These are phyloP conservation scores for Hyphodiscus sp. DNA, from an alignment of 2,329 filamentous ascomycete species.

Conservation along the genomic window DNA sequence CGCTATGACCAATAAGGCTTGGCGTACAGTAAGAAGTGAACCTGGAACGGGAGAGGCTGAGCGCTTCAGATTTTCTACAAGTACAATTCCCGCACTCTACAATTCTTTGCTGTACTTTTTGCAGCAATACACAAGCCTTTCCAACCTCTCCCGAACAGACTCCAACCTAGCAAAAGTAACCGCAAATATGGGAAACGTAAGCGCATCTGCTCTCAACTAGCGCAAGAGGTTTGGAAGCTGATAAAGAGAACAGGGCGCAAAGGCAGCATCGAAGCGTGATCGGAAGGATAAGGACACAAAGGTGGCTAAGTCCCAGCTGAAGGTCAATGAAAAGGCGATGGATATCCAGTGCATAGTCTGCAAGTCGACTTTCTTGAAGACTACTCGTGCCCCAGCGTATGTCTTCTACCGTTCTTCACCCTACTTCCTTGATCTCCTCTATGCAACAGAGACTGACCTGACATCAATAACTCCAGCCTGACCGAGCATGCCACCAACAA, in stretches of 20 bases:
- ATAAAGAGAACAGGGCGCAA: conserved; percentile 46
- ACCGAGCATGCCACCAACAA: conserved; percentile 68
- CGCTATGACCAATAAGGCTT: background rate
- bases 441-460: background rate
- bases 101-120: background rate
- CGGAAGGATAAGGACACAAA: conserved; percentile 58
- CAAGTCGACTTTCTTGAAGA: conserved; percentile 75
- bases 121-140: background rate
- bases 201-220: background rate
- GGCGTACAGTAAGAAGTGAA: no score
- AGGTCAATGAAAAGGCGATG: conserved; percentile 65
- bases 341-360: conserved; percentile 71
- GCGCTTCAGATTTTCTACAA: background rate
- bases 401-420: conserved; percentile 26
- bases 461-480: conserved; percentile 43
- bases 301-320: conserved; percentile 60
- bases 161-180: background rate
- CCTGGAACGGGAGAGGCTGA: no score
- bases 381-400: conserved; percentile 64
- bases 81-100: background rate
- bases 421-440: background rate
- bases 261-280: conserved; percentile 66
- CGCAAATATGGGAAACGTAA: conserved; percentile 26
- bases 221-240: conserved; percentile 2
- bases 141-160: background rate